phyloP scores from a whole-genome alignment of 495 filamentous ascomycete genomes.

The Zalerion maritima region DNA sequence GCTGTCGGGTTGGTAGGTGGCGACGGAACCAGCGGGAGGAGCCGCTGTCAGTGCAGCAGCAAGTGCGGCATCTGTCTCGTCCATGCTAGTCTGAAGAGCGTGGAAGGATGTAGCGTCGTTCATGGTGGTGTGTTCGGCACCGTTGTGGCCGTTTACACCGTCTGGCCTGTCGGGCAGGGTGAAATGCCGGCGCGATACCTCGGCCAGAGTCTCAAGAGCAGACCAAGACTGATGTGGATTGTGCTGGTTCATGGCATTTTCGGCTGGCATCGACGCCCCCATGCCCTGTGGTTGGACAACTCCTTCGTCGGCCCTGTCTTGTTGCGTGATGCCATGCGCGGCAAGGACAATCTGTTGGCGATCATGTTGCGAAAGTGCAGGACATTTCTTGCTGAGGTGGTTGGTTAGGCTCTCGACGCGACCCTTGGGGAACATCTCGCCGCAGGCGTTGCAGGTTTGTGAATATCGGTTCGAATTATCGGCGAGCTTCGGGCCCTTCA shows the following conservation, averaged over 20 bases:
- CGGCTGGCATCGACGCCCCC: slow-evolving; percentile 18
- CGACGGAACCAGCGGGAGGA: slow-evolving; percentile 6
- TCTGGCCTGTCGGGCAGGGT: slow-evolving; percentile 37
- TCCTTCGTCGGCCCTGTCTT: slow-evolving; percentile 13
- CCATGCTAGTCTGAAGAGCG: slow-evolving; percentile 10
- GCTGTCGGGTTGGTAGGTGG: slow-evolving; percentile 8
- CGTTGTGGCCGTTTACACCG: slow-evolving; percentile 14
- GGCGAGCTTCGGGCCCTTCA: slow-evolving; percentile 65
- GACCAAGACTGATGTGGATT: slow-evolving; percentile 46
- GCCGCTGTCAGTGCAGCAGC: too few species aligned
- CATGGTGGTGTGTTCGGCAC: slow-evolving; percentile 3
- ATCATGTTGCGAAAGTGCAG: slow-evolving; percentile 50
- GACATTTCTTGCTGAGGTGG: slow-evolving; percentile 72
- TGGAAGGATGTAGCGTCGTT: slow-evolving; percentile 6
- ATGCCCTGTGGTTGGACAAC: slow-evolving; percentile 1
- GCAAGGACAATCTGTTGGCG: slow-evolving; percentile 48
- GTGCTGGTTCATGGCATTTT: slow-evolving; percentile 22
- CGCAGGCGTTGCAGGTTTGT: slow-evolving; percentile 74
- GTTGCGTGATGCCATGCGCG: slow-evolving; percentile 25
- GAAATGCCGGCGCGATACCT: slow-evolving; percentile 64
- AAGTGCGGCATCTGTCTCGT: too few species aligned
- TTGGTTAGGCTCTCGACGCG: slow-evolving; percentile 63
- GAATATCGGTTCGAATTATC: slow-evolving; percentile 79
- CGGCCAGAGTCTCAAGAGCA: slow-evolving; percentile 64
- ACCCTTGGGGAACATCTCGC: slow-evolving; percentile 73